Conservation (phyloP, 306 rosid species). For the Spatholobus suberectus region DNA sequence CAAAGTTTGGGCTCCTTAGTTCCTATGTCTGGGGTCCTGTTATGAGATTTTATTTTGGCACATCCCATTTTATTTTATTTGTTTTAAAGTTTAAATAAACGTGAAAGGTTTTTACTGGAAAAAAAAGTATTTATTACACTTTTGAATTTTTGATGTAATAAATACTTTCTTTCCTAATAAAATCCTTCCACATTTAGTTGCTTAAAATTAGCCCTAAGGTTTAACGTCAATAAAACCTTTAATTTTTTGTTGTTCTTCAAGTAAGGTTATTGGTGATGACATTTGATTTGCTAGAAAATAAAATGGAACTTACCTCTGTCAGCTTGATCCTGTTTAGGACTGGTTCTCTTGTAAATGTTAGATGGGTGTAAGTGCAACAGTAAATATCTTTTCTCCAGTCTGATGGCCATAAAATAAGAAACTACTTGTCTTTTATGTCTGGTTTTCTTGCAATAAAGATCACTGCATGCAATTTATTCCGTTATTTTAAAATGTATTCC, state of each 20-base stretch:
- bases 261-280: neutral
- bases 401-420: constrained; percentile 28
- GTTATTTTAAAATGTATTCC: constrained; percentile 21
- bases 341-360: neutral
- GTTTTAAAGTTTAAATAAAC: too few species aligned
- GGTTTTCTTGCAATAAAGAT: constrained; percentile 26
- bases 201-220: neutral
- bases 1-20: too few species aligned
- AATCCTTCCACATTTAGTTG: neutral
- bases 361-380: neutral
- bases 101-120: too few species aligned
- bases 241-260: neutral
- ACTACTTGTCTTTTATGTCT: constrained; percentile 15
- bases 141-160: neutral
- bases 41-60: too few species aligned
- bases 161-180: neutral
- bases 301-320: neutral
- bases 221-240: neutral
- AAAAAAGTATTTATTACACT: too few species aligned
- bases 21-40: too few species aligned
- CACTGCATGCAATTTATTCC: constrained; percentile 21
- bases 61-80: too few species aligned
- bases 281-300: neutral
- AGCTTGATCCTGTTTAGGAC: constrained; percentile 5
- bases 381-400: neutral